Evolutionary conservation across 2,329 filamentous ascomycete genomes (phyloP).

Genomic region (Phaeosphaeriaceae sp.): DNA sequence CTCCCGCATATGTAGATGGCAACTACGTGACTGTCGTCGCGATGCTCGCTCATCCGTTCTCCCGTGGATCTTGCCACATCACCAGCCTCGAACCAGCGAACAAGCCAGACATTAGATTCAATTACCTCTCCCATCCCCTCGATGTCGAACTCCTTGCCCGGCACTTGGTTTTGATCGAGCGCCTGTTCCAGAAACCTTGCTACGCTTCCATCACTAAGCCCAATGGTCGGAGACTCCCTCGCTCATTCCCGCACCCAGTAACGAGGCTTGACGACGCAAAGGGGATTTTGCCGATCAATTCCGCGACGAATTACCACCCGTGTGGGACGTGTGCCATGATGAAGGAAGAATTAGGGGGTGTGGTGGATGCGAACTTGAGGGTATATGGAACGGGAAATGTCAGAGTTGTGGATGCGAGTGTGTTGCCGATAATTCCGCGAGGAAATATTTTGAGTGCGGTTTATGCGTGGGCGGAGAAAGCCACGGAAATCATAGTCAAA

Average conservation of each 20-base stretch:
- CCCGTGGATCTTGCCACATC: constrained; percentile 52
- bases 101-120: constrained; percentile 50
- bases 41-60: constrained; percentile 47
- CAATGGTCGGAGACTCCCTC: constrained; percentile 16
- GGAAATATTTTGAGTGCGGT: constrained; percentile 31
- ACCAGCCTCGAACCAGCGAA: constrained; percentile 34
- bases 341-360: constrained; percentile 35
- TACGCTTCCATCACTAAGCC: constrained; percentile 18
- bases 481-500: constrained; percentile 24
- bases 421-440: constrained; percentile 30
- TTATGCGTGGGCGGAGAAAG: constrained; percentile 37
- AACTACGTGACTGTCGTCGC: constrained; percentile 24
- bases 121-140: constrained; percentile 54
- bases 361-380: constrained; percentile 35
- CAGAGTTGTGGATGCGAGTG: constrained; percentile 37
- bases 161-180: constrained; percentile 46
- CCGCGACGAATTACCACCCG: constrained; percentile 35
- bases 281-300: constrained; percentile 15
- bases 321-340: constrained; percentile 46
- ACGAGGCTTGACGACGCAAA: constrained; percentile 22
- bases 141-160: constrained; percentile 53
- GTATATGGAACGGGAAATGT: constrained; percentile 42
- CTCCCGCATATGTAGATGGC: constrained; percentile 17
- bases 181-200: constrained; percentile 19
- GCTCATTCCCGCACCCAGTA: constrained; percentile 20